A percentile compares a stretch with the other conserved stretches of the same genome.
These are phyloP conservation scores for Trichoderma sp. DNA, from an alignment of 2,329 filamentous ascomycete genomes.

Conservation along the genomic window DNA sequence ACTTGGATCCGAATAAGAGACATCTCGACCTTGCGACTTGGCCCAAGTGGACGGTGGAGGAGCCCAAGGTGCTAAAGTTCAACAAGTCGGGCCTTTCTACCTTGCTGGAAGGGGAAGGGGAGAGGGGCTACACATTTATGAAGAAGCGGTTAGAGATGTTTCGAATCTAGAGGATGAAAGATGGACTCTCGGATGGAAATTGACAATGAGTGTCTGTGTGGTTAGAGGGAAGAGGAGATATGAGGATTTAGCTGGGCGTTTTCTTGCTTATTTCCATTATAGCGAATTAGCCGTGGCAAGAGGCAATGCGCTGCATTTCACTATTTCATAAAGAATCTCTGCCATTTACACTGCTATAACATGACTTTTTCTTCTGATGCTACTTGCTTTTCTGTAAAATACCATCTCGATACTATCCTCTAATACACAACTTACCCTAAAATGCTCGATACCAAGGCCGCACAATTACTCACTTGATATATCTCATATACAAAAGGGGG, in stretches of 20 bases:
- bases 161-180: not conserved
- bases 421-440: not conserved
- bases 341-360: not conserved
- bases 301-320: not conserved
- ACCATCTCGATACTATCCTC: not conserved
- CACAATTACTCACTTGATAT: not conserved
- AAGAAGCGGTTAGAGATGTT: not conserved
- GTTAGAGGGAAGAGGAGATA: not conserved
- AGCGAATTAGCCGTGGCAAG: not conserved
- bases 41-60: slow-evolving; percentile 47
- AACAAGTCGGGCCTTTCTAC: slow-evolving; percentile 24
- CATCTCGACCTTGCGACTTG: slow-evolving; percentile 41
- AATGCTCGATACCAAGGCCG: not conserved
- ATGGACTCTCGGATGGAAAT: not conserved
- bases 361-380: not conserved
- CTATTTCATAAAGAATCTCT: not conserved
- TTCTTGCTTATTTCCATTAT: not conserved
- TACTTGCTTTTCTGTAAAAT: not conserved
- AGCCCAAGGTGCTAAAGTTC: slow-evolving; percentile 56
- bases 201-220: not conserved
- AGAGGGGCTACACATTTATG: not conserved
- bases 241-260: not conserved
- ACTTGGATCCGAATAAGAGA: slow-evolving; percentile 20
- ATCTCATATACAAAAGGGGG: not conserved
- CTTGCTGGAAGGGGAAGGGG: not conserved